phyloP scores from a whole-genome alignment of 441 rosid genomes.

The Capsella rubella region DNA sequence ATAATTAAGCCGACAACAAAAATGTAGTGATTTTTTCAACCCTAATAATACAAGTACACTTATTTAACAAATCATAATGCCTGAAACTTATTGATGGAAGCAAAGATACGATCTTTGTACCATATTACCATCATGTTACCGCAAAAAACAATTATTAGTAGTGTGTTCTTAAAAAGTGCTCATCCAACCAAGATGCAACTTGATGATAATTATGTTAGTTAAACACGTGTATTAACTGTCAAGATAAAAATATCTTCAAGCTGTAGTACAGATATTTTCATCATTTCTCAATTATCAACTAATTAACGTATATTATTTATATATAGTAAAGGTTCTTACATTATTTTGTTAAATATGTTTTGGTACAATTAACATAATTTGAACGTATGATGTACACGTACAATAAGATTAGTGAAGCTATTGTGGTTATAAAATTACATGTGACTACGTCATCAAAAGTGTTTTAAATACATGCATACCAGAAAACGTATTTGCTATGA shows the following conservation, averaged over 20 bases:
- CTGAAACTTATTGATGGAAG: constrained; percentile 13
- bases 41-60: constrained; percentile 15
- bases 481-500: no score
- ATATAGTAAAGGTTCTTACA: background rate
- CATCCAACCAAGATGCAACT: constrained; percentile 23
- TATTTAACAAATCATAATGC: constrained; percentile 21
- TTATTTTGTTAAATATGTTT: background rate
- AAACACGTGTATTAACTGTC: constrained; percentile 34
- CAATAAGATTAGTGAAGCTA: no score
- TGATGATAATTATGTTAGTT: constrained; percentile 15
- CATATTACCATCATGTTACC: constrained; percentile 12
- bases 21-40: background rate
- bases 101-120: constrained; percentile 17
- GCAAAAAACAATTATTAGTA: background rate
- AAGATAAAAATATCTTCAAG: constrained; percentile 17
- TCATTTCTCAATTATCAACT: constrained; percentile 2
- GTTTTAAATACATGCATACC: no score
- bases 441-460: no score
- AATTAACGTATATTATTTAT: background rate
- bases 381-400: no score
- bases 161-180: constrained; percentile 28
- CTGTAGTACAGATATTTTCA: constrained; percentile 34
- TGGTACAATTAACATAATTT: background rate
- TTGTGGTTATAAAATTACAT: no score
- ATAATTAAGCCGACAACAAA: constrained; percentile 24